Conservation (phyloP, 1,284 basidiomycete genomes). For the Cryptococcus hybrid region DNA sequence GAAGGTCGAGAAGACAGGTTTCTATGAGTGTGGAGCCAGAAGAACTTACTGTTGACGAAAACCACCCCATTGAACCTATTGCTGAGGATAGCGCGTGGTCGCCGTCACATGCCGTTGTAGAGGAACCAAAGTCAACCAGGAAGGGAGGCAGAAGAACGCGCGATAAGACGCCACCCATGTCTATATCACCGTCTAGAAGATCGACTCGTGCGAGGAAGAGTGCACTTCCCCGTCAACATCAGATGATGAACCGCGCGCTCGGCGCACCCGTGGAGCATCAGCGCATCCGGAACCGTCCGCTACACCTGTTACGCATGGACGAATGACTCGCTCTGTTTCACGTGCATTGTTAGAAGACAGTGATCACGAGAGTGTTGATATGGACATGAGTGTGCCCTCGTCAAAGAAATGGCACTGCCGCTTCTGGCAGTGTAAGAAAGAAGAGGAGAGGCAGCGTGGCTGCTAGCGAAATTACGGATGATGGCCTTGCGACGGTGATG, state of each 20-base stretch:
- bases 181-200: neutral
- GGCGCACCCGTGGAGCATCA: constrained; percentile 2
- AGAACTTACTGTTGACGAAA: constrained; percentile 4
- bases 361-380: constrained; percentile 12
- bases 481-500: constrained; percentile 1
- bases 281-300: constrained; percentile 8
- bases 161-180: constrained; percentile 1
- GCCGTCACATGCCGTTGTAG: neutral
- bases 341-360: constrained; percentile 27
- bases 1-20: constrained; percentile 1
- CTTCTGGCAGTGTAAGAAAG: too few relatives aligned
- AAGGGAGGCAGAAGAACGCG: neutral
- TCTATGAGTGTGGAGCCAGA: constrained; percentile 3
- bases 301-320: constrained; percentile 8
- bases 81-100: constrained; percentile 4
- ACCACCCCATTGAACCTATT: constrained; percentile 4
- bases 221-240: neutral
- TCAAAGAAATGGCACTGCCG: neutral
- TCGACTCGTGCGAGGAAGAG: neutral
- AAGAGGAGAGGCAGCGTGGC: constrained; percentile 14
- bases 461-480: constrained; percentile 22
- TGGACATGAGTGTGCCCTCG: neutral
- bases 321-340: constrained; percentile 32
- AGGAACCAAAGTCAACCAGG: neutral
- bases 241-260: constrained; percentile 11